Percentiles rank a stretch among this genome's conserved stretches.
Conservation (phyloP, 345 rosid species). For the Kandelia obovata region DNA sequence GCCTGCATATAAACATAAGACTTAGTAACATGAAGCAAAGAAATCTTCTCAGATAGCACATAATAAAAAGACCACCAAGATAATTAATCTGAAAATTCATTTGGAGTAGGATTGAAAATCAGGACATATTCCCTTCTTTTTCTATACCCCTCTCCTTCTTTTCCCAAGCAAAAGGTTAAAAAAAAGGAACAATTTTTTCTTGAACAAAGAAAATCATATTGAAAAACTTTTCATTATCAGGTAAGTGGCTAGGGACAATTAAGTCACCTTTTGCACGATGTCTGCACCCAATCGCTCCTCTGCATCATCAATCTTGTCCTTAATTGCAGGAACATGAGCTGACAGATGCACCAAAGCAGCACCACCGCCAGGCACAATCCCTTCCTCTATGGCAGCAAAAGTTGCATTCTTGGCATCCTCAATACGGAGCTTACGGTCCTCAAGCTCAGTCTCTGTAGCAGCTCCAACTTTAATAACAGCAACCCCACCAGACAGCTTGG, state of each 20-base stretch:
- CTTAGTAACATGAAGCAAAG: neutral
- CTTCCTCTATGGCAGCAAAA: constrained; percentile 98
- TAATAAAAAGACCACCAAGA: neutral
- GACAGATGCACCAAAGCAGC: constrained; percentile 90
- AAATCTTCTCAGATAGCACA: neutral
- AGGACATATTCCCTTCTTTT: too few species aligned
- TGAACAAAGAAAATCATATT: too few species aligned
- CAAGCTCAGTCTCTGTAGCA: constrained; percentile 96
- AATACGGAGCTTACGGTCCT: constrained; percentile 86
- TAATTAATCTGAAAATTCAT: neutral
- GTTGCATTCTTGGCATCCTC: constrained; percentile 99
- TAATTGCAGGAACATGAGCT: constrained; percentile 56
- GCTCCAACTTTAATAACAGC: constrained; percentile 98
- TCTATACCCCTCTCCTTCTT: too few species aligned
- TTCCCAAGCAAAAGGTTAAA: too few species aligned
- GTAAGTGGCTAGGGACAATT: neutral
- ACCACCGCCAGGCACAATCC: constrained; percentile 97
- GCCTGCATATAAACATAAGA: constrained; percentile 42
- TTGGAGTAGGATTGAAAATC: too few species aligned
- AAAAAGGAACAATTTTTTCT: too few species aligned
- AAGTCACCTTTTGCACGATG: constrained; percentile 83
- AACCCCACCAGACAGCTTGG: constrained; percentile 94
- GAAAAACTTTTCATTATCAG: too few species aligned
- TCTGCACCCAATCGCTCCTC: constrained; percentile 93
- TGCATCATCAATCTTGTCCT: constrained; percentile 68